Base-by-base conservation (phyloP, 192 early-diverging fungal species). In the Dissophora globulifera region DNA sequence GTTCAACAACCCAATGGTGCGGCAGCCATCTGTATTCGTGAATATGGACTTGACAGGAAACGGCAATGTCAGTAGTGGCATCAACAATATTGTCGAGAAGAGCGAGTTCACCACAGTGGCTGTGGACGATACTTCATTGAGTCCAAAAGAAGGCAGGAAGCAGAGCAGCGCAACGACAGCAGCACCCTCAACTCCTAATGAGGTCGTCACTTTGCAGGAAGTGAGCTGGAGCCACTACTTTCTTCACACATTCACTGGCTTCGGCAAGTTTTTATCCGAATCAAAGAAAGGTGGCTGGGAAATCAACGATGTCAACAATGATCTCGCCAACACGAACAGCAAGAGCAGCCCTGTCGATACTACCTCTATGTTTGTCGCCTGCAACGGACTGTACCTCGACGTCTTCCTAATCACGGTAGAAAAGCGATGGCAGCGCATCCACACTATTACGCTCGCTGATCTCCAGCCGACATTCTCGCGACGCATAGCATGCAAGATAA, bases 401-500 rank as follows among this genome's bases (percentile, higher is more conserved):
- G 63, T 67, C 7, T 76, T 61, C 58, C 29, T 49, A 30, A 62
- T 76, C 25, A 56, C 72, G 0, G 38, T 51, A 0, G 63, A 76
- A 10, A 66, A 67, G 15, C 48, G 42, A 17, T 76, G 72, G 72
- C 55, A 25, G 6, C 72, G 64, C 35, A 20, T 30, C 6, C 72
- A 76, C 42, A 76, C 72, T 2, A 76, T 76, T 22, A 61, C 56
- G 1, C 23, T 76, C n/a, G 50, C 49, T 11, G 63, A 76, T 35
- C 58, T 76, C n/a, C 20, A 50, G 9, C 72, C 72, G 12, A 76
- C 72, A 5, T 54, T 76, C 9, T 62, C 72, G 0, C 47, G 72
- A 16, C 63, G 63, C 3, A 67, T 76, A 50, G 67, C 63, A 22
- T 76, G 72, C 47, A 76, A 76, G 40, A 61, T 76, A 58, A 76